Conservation (phyloP, 306 rosid genomes). For the Quercus ilex region DNA sequence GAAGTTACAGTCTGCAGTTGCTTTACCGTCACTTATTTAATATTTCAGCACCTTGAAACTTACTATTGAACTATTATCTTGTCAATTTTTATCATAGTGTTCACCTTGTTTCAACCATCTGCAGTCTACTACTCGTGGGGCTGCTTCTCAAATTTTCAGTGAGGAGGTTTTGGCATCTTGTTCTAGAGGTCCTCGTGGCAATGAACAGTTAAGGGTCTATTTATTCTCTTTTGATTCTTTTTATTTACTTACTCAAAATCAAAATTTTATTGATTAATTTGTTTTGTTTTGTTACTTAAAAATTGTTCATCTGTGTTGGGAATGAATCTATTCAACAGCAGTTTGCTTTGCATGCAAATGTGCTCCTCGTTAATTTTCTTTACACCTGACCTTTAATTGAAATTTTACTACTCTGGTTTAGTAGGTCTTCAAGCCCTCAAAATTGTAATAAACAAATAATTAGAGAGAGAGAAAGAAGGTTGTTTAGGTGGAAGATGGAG, state of each 20-base stretch:
- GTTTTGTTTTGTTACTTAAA: neutral
- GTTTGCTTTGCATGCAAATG: neutral
- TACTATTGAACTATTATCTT: neutral
- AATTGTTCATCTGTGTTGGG: neutral
- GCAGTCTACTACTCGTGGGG: slow-evolving; percentile 58
- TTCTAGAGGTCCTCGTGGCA: slow-evolving; percentile 77
- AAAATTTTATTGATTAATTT: neutral
- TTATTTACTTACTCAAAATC: neutral
- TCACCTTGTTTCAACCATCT: slow-evolving; percentile 19
- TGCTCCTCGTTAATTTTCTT: neutral
- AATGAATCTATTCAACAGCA: neutral
- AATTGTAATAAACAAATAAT: neutral
- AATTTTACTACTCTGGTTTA: neutral
- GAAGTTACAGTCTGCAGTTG: neutral
- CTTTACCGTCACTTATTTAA: neutral
- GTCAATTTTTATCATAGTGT: neutral
- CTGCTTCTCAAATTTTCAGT: slow-evolving; percentile 58
- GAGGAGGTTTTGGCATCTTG: slow-evolving; percentile 79
- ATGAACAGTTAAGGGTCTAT: slow-evolving; percentile 65
- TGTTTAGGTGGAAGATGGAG: no score
- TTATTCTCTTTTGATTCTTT: neutral
- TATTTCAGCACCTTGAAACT: slow-evolving; percentile 4
- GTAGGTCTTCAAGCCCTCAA: neutral
- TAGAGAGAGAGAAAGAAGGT: neutral
- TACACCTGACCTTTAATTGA: neutral